Base-by-base conservation (phyloP, 176 grass and related monocot species). In the Eleusine coracana region DNA sequence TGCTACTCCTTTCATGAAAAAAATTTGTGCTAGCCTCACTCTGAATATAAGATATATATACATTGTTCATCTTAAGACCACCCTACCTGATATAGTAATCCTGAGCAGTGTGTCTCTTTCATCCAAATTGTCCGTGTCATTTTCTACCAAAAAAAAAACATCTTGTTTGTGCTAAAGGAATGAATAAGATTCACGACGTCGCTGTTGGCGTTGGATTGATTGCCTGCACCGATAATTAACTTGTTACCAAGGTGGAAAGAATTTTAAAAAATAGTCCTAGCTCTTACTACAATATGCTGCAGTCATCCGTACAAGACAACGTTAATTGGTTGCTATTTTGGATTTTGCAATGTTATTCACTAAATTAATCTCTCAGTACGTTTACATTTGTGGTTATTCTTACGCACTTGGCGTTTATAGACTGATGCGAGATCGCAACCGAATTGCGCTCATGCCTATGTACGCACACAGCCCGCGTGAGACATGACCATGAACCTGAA, bases 271-370 rank as follows among this genome's bases (percentile, higher is more conserved):
- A 7, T 17, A 36, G 15, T 6, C 60, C 7, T 71, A 65, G 18
- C 50, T 4, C 42, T 61, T 77, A 81, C 13, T 71, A 86, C 21
- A 21, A 1, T 28, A 52, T 21, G 56, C 49, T 65, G 15, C 10
- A 73, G 56, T 80, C 63, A 80, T 41, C 45, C 29, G 45, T 23
- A 54, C 34, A 73, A 25, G 67, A 37, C 84, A 44, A 54, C 50
- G 4, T 66, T 45, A 20, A 23, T 80, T 38, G 77, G 77, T 67
- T 67, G 46, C 48, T 46, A 41, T 58, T 86, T 68, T 86, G 45
- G 45, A 56, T 66, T 27, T 80, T 74, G 69, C 52, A 86, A 58
- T 52, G 50, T 23, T 17, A 36, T 20, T 21, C 50, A 38, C 63
- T 40, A 1, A 58, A 16, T 39, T 37, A 1, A 34, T 34, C 1